These are phyloP conservation scores for Kokia cookei DNA, from an alignment of 441 rosid genomes.

Conservation along the genomic window DNA sequence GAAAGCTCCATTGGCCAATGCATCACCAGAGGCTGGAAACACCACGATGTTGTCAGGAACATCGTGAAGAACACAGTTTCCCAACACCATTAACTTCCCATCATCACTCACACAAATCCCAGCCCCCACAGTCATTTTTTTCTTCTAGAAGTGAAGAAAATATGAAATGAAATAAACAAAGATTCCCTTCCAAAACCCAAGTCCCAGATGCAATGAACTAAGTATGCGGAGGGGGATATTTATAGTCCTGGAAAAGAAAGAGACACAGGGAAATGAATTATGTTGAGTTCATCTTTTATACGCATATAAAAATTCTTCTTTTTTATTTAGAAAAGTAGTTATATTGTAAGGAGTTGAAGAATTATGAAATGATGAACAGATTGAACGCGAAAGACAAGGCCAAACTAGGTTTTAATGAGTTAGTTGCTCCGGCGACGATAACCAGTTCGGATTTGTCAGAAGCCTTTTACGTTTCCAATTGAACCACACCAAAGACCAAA, in stretches of 20 bases:
- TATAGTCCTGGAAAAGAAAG: not conserved
- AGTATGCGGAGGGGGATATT: not conserved
- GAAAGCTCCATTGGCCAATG: conserved; percentile 55
- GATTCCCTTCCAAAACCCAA: not conserved
- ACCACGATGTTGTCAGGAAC: conserved; percentile 46
- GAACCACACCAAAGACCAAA: too few relatives aligned
- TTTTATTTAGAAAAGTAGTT: not conserved
- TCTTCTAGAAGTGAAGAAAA: not conserved
- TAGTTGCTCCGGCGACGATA: too few relatives aligned
- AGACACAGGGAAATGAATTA: not conserved
- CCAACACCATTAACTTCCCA: conserved; percentile 53
- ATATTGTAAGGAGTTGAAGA: too few relatives aligned
- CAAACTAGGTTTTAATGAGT: not conserved
- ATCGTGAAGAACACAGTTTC: conserved; percentile 39
- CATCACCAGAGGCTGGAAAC: conserved; percentile 39
- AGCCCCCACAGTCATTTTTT: conserved; percentile 62
- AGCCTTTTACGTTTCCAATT: not conserved
- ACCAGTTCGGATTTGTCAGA: not conserved
- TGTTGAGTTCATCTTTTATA: not conserved
- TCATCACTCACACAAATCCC: conserved; percentile 49
- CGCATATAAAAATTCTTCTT: not conserved
- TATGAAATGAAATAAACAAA: not conserved
- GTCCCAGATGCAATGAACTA: not conserved
- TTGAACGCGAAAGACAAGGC: not conserved
- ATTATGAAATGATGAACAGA: not conserved